These are phyloP conservation scores for Hibiscus syriacus DNA, from an alignment of 345 rosid genomes.

Conservation along the genomic window DNA sequence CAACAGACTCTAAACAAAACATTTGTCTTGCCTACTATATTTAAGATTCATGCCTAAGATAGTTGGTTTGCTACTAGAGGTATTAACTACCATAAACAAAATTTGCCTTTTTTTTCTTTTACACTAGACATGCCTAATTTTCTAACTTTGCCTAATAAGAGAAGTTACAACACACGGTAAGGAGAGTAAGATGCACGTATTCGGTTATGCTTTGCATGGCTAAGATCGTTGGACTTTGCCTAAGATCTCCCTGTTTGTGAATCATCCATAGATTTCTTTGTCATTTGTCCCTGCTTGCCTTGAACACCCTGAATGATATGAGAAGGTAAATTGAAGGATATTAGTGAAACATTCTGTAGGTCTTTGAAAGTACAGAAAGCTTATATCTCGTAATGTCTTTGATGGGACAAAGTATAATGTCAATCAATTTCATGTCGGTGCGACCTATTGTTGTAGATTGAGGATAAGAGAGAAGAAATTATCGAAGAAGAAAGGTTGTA, in stretches of 20 bases:
- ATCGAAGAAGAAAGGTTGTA: too few relatives aligned
- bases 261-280: constrained; percentile 7
- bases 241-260: neutral
- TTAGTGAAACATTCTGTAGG: neutral
- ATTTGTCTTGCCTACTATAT: neutral
- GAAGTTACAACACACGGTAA: neutral
- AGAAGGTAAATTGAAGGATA: neutral
- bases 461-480: too few relatives aligned
- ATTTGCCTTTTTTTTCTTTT: neutral
- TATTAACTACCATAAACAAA: neutral
- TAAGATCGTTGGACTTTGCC: neutral
- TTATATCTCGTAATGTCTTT: neutral
- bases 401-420: neutral
- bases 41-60: neutral
- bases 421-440: neutral
- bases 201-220: neutral
- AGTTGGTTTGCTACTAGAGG: neutral
- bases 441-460: too few relatives aligned
- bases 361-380: neutral
- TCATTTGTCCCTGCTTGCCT: constrained; percentile 24
- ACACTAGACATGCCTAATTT: neutral
- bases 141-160: neutral
- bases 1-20: neutral
- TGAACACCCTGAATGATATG: constrained; percentile 25
- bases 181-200: neutral